phyloP scores from a whole-genome alignment of 2,329 filamentous ascomycete genomes.

The Apiospora aurea region DNA sequence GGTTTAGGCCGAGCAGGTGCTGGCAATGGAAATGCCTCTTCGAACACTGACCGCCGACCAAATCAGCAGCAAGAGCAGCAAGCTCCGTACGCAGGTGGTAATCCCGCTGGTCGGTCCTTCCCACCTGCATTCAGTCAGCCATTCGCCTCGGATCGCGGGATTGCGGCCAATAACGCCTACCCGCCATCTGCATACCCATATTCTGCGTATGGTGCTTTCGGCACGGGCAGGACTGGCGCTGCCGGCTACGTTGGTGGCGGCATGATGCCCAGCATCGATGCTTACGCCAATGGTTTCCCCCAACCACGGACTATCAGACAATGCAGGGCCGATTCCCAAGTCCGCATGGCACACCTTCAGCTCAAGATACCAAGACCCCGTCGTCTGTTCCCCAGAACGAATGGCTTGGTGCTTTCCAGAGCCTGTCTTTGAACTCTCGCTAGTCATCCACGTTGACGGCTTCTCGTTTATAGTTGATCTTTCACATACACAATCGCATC shows the following conservation, averaged over 20 bases:
- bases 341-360: constrained; percentile 42
- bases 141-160: constrained; percentile 51
- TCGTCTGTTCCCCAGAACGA: constrained; percentile 57
- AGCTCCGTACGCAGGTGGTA: constrained; percentile 45
- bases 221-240: constrained; percentile 46
- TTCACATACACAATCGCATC: constrained; percentile 16
- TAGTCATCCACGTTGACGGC: constrained; percentile 40
- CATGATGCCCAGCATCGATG: constrained; percentile 50
- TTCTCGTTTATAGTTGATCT: constrained; percentile 43
- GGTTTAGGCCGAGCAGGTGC: constrained; percentile 58
- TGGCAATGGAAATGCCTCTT: constrained; percentile 32
- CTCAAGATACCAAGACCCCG: constrained; percentile 41
- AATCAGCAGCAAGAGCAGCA: constrained; percentile 50
- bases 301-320: constrained; percentile 51
- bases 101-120: constrained; percentile 50
- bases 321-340: constrained; percentile 49
- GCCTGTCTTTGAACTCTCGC: constrained; percentile 73
- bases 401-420: constrained; percentile 72
- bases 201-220: constrained; percentile 53
- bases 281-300: constrained; percentile 51
- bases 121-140: constrained; percentile 51
- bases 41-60: constrained; percentile 56
- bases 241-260: constrained; percentile 47
- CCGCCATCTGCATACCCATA: constrained; percentile 50
- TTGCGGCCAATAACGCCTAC: constrained; percentile 48